Evolutionary conservation across 305 asterid species (phyloP), one percentile per base, ranked within the genome.

Genomic region (Fraxinus angustifolia): DNA sequence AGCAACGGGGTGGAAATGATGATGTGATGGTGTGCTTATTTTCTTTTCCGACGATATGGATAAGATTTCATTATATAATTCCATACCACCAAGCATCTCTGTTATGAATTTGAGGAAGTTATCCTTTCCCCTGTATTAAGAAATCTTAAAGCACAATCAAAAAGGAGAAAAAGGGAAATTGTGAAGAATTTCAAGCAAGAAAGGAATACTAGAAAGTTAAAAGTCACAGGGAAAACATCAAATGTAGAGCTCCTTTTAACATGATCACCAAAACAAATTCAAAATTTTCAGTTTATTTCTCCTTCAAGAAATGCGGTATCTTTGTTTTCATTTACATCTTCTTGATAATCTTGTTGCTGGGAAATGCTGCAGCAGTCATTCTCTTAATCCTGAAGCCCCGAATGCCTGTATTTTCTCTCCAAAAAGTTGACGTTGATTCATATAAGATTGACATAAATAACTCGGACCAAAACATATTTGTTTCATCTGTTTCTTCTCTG

Each of bases 371-470:
- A 10, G 62, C 89, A 17, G 56, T 89, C 76, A 17, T 81, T 36
- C 1, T 83, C 73, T 75, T 89, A 11, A 23, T 86, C 58, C 72
- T 91, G 82, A 90, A 91, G 79, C 96, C 97, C 23, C 88, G 85
- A 56, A 75, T 83, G 76, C 96, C 97, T 6, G 56, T 56, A 31
- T 93, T 91, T 28, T 80, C 93, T 3, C 77, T 93, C 77, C 89
- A 91, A 79, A 78, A 81, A 10, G 74, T 91, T 2, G 62, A 85
- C 1, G 79, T 93, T 0, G 85, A 90, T 12, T 91, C 93, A 2
- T 93, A 88, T 68, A 85, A 89, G 1, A 88, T 93, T 65, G 81
- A 87, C 7, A 6, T 83, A 7, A 82, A 45, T 6, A 34, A 75
- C 67, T 79, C 87, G 0, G 56, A 8, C 53, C 82, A 85, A 16